These are phyloP conservation scores for Pestalotiopsis fici DNA, from an alignment of 2,329 filamentous ascomycete genomes.

Conservation along the genomic window DNA sequence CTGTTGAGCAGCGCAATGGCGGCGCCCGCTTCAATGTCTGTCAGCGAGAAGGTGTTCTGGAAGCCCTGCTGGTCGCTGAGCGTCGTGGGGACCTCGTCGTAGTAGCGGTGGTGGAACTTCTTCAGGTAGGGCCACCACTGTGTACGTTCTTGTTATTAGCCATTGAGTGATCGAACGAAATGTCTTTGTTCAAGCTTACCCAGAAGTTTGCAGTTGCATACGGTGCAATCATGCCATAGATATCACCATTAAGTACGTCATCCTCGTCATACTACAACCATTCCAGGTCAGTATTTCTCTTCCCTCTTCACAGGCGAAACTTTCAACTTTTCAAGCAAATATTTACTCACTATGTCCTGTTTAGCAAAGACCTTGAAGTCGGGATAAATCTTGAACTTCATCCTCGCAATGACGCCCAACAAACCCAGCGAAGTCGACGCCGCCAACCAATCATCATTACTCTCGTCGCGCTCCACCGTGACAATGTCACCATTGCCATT, in stretches of 20 bases:
- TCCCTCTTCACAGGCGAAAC: too few relatives aligned
- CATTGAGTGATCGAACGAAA: not conserved
- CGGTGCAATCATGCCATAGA: conserved; percentile 49
- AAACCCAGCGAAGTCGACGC: conserved; percentile 52
- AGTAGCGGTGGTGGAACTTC: conserved; percentile 55
- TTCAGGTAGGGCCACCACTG: conserved; percentile 53
- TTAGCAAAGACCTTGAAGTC: conserved; percentile 53
- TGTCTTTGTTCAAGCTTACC: conserved; percentile 27
- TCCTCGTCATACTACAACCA: conserved; percentile 38
- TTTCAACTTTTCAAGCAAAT: too few relatives aligned
- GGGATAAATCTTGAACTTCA: conserved; percentile 50
- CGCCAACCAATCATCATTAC: conserved; percentile 49
- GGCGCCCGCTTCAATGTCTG: conserved; percentile 40
- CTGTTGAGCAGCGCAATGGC: conserved; percentile 44
- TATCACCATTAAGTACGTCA: conserved; percentile 49
- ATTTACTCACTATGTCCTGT: conserved; percentile 39
- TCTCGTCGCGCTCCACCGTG: conserved; percentile 40
- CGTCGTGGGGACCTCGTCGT: conserved; percentile 43
- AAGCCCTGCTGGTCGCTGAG: conserved; percentile 46
- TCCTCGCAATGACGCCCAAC: conserved; percentile 46
- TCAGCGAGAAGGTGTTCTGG: conserved; percentile 53
- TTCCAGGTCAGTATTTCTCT: not conserved
- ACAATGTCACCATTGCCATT: conserved; percentile 46
- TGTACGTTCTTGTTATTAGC: too few relatives aligned
- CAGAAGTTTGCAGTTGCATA: conserved; percentile 54